Percentiles rank a stretch among this genome's conserved stretches.
Evolutionary conservation across 805 yeast genomes (phyloP).

Genomic region (Ogataea nonfermentans): DNA sequence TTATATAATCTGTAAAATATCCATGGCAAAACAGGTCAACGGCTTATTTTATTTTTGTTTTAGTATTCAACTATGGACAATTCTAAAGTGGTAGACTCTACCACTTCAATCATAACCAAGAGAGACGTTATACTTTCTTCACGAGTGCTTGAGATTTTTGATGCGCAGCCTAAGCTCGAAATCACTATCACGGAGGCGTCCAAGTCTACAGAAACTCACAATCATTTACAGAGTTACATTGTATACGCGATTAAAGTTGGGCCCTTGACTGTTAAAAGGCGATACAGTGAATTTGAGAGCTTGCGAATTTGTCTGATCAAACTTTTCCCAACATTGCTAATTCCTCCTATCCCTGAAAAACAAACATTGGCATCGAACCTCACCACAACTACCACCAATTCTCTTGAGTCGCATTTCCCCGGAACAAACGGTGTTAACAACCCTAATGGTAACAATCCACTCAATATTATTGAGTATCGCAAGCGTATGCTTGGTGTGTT

Average conservation of each 20-base stretch:
- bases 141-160: constrained; percentile 27
- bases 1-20: constrained; percentile 3
- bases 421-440: constrained; percentile 2
- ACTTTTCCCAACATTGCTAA: constrained; percentile 73
- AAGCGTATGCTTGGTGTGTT: constrained; percentile 75
- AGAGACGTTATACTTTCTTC: constrained; percentile 24
- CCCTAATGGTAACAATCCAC: constrained; percentile 8
- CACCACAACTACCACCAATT: constrained; percentile 30
- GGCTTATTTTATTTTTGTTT: not conserved
- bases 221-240: constrained; percentile 48
- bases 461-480: constrained; percentile 50
- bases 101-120: constrained; percentile 20
- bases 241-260: constrained; percentile 78
- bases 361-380: constrained; percentile 51
- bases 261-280: constrained; percentile 62
- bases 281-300: constrained; percentile 91
- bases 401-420: constrained; percentile 16
- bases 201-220: constrained; percentile 75
- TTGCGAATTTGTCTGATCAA: constrained; percentile 68
- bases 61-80: constrained; percentile 8
- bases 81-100: constrained; percentile 19
- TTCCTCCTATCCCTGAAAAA: constrained; percentile 94
- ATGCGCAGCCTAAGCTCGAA: constrained; percentile 13
- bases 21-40: constrained; percentile 6
- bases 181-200: constrained; percentile 71